A percentile compares a stretch with the other conserved stretches of the same genome.
Conservation (phyloP, 2,329 filamentous ascomycete genomes). For the Alternaria novae-zelandiae region DNA sequence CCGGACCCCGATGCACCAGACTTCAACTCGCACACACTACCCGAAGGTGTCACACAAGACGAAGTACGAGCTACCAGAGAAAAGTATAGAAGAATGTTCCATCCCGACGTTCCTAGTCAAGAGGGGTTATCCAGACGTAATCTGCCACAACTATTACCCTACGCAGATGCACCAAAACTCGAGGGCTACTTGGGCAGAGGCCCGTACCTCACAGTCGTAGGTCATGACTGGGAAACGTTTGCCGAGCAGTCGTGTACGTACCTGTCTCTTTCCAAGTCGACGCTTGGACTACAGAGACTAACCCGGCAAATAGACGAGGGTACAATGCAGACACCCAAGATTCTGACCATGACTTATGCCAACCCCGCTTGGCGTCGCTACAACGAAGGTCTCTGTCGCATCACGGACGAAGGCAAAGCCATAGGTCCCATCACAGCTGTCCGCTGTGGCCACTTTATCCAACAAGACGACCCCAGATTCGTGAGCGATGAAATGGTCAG, state of each 20-base stretch:
- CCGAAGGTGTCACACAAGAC: conserved; percentile 46
- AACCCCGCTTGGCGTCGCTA: conserved; percentile 63
- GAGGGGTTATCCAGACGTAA: conserved; percentile 60
- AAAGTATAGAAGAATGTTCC: conserved; percentile 53
- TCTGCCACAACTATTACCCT: conserved; percentile 53
- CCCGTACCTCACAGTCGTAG: conserved; percentile 59
- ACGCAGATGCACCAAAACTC: conserved; percentile 52
- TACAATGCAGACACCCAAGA: conserved; percentile 38
- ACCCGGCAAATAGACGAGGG: conserved; percentile 25
- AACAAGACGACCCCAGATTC: conserved; percentile 58
- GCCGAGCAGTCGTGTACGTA: conserved; percentile 53
- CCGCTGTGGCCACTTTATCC: conserved; percentile 63
- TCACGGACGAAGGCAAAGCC: conserved; percentile 51
- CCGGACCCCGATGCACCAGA: conserved; percentile 59
- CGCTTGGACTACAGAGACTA: conserved; percentile 2
- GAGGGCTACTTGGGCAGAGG: conserved; percentile 43
- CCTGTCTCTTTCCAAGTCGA: background rate
- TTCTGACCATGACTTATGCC: conserved; percentile 57
- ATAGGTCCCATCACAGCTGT: conserved; percentile 57
- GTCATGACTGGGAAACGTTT: conserved; percentile 62
- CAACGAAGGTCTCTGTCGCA: conserved; percentile 57
- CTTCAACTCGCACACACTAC: conserved; percentile 54
- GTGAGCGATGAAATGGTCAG: conserved; percentile 41
- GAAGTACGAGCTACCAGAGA: conserved; percentile 45
- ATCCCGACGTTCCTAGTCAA: conserved; percentile 57